These are phyloP conservation scores for Syncephalastrum racemosum DNA, from an alignment of 371 early-diverging fungal species.

Conservation along the genomic window DNA sequence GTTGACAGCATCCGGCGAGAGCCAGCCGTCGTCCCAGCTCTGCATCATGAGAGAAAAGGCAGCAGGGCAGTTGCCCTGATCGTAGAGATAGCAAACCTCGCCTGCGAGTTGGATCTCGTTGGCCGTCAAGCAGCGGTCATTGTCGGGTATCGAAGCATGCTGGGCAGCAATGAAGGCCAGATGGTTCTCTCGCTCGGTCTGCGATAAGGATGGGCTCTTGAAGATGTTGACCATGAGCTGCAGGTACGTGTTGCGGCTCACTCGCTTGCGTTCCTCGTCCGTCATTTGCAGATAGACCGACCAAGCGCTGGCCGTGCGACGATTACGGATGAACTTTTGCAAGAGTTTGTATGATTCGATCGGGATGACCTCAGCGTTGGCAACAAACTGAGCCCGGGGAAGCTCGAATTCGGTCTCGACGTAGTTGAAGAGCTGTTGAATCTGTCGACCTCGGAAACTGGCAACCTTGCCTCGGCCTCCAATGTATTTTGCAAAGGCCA, in stretches of 20 bases:
- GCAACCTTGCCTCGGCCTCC: conserved; percentile 9
- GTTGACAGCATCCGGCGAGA: conserved; percentile 3
- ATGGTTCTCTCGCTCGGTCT: conserved; percentile 21
- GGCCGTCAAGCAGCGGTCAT: conserved; percentile 21
- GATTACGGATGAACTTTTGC: conserved; percentile 19
- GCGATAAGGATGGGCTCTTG: conserved; percentile 17
- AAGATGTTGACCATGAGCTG: conserved; percentile 28
- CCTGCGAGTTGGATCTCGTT: conserved; percentile 27
- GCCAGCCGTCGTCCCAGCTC: not conserved
- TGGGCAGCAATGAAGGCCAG: conserved; percentile 22
- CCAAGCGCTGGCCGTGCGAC: conserved; percentile 18
- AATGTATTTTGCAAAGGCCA: conserved; percentile 30
- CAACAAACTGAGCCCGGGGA: conserved; percentile 22
- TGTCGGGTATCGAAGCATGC: conserved; percentile 16
- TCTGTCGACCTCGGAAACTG: conserved; percentile 28
- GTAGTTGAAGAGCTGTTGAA: conserved; percentile 30
- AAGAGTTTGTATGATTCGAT: conserved; percentile 31
- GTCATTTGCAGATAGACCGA: conserved; percentile 22
- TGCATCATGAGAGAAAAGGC: conserved; percentile 10
- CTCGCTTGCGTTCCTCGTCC: conserved; percentile 6
- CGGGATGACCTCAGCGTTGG: conserved; percentile 24
- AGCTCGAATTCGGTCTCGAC: conserved; percentile 21
- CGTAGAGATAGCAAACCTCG: conserved; percentile 19
- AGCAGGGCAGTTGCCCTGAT: not conserved
- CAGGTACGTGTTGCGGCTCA: conserved; percentile 27